Percentiles rank a stretch among this genome's conserved stretches.
Conservation (phyloP, 805 yeast species). For the Cyberlindnera bimundalis region DNA sequence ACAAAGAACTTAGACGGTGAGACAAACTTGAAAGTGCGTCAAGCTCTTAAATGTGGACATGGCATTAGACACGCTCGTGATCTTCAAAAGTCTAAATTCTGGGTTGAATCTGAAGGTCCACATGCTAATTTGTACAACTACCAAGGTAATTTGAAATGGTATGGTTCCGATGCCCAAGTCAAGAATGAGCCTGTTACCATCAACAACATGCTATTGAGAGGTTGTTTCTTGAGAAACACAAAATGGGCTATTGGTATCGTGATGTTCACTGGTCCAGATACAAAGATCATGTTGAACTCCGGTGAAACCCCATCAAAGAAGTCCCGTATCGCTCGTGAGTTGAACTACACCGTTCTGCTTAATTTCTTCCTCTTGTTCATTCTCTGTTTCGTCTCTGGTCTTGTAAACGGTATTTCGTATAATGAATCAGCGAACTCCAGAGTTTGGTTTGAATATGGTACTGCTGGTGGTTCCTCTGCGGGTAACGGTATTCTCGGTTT, state of each 20-base stretch:
- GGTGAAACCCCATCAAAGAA: slow-evolving; percentile 77
- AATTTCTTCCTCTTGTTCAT: slow-evolving; percentile 63
- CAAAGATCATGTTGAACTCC: slow-evolving; percentile 78
- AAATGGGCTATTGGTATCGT: slow-evolving; percentile 82
- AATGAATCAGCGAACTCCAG: slow-evolving; percentile 45
- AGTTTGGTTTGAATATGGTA: slow-evolving; percentile 64
- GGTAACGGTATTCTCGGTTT: slow-evolving; percentile 68
- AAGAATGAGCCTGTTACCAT: slow-evolving; percentile 63
- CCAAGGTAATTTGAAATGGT: slow-evolving; percentile 64
- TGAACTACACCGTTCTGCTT: slow-evolving; percentile 64
- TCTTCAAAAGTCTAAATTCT: slow-evolving; percentile 49
- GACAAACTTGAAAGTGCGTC: slow-evolving; percentile 73
- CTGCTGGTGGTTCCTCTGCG: slow-evolving; percentile 62
- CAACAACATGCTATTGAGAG: slow-evolving; percentile 68
- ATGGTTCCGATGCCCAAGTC: slow-evolving; percentile 36
- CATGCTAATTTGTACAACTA: slow-evolving; percentile 74
- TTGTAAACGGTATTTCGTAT: slow-evolving; percentile 69
- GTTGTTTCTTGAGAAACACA: slow-evolving; percentile 75
- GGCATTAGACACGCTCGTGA: slow-evolving; percentile 47
- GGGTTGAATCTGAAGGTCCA: slow-evolving; percentile 83
- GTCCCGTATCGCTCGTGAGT: slow-evolving; percentile 69
- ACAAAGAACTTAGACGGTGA: slow-evolving; percentile 83
- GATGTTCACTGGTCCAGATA: slow-evolving; percentile 71
- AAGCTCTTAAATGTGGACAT: slow-evolving; percentile 62
- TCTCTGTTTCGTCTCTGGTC: slow-evolving; percentile 65